Base-by-base conservation (phyloP, 2,329 filamentous ascomycete species). In the Aspergillus fijiensis region DNA sequence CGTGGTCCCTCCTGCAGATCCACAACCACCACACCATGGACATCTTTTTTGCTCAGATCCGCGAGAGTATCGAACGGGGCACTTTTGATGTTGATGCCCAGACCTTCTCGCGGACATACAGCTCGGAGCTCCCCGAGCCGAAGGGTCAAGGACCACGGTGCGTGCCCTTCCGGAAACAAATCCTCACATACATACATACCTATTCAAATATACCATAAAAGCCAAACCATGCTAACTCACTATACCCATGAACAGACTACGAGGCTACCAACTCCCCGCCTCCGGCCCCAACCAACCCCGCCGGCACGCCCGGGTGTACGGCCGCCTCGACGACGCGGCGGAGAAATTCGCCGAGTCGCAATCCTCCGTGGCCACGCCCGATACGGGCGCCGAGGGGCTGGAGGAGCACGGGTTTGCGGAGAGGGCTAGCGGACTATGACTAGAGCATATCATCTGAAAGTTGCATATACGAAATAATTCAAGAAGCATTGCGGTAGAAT, bases 1-100 rank as follows among this genome's bases (percentile, higher is more conserved):
- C 89, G 25, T 99, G 95, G 95, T 90, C 89, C 0, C 82, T 99
- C 7, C 82, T 99, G 7, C 94, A 98, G 74, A 84, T 96, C 3
- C 95, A 99, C 78, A 99, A 99, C 73, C 88, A 96, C 73, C 83
- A 87, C 62, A 78, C 89, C 7, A 76, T 96, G 56, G 83, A 85
- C 50, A 69, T 78, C 0, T 96, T 98, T 79, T 96, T 98, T 74
- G 75, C 79, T 0, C 84, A 81, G 0, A 80, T 96, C 6, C 86
- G 94, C 21, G 72, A 76, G 1, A 87, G 86, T 58, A 88, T 98
- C 16, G 73, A 75, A 35, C 74, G 74, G 0, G 81, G 78, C 6
- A 85, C 77, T 19, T 88, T 84, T 63, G 83, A 85, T 3, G 67
- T 79, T 2, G 84, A 89, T 23, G 69, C 78, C 0, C 76, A 79